Evolutionary conservation across 768 basidiomycete genomes (phyloP), one percentile per base, ranked within the genome.

Genomic region (Auricularia auricula-judae): DNA sequence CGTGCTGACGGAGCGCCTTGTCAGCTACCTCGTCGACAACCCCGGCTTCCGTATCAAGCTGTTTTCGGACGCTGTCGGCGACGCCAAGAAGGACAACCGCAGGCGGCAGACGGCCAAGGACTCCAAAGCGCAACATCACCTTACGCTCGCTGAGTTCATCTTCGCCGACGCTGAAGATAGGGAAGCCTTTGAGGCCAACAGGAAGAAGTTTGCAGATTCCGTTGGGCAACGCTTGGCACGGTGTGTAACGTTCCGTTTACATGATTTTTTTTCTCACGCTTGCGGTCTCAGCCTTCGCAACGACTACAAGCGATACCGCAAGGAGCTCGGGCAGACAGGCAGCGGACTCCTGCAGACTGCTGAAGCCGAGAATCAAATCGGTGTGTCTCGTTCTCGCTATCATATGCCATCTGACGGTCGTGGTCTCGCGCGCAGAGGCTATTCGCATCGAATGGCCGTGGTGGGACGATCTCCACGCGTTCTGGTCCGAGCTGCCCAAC

Each of bases 401-500:
- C 12, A 12, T 39, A 8, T 12, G 12, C 39, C 12, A 8, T 39
- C 39, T 39, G 7, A 39, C 3, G 7, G 39, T 39, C 39, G 29
- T 29, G 29, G 29, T 29, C 29, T 29, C 29, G 29, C 29, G 29
- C 39, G 39, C 7, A 8, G 12, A 12, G 12, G 8, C 39, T 39
- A 12, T 8, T 39, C 39, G 12, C 7, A 3, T 39, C 58, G 21
- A 36, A 34, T 64, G 43, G n/a, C 71, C 72, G 33, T 74, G 70
- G 69, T 75, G 72, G 71, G 68, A 71, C 29, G 67, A 70, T 39
- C 62, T 75, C 2, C 72, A 75, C 58, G 33, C 69, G 12, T 70
- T 73, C 44, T 74, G 73, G 73, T 29, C 62, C 8, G 70, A 74
- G 62, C 70, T 74, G 33, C 74, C 74, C 1, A 70, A 70, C 64